Percentiles rank a stretch among this genome's conserved stretches.
These are phyloP conservation scores for Hortaea sp. DNA, from an alignment of 2,329 filamentous ascomycete species.

Conservation along the genomic window DNA sequence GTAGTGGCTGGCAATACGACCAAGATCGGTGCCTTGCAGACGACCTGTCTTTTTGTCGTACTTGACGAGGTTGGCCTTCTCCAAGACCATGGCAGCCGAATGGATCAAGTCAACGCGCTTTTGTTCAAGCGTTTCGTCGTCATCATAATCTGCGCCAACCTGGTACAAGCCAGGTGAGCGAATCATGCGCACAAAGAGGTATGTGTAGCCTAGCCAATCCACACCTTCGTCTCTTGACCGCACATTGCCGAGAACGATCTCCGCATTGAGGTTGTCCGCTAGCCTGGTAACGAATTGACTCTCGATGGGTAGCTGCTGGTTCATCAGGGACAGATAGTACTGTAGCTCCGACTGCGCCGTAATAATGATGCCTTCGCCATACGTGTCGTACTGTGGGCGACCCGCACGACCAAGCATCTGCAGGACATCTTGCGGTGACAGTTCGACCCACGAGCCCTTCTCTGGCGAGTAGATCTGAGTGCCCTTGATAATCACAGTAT, in stretches of 20 bases:
- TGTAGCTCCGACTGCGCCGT: conserved; percentile 91
- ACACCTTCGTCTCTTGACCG: conserved; percentile 88
- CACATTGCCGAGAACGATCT: conserved; percentile 89
- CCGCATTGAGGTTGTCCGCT: conserved; percentile 92
- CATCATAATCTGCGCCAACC: conserved; percentile 89
- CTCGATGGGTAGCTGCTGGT: conserved; percentile 95
- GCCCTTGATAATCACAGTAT: conserved; percentile 98
- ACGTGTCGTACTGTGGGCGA: conserved; percentile 92
- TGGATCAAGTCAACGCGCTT: conserved; percentile 96
- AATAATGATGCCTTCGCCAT: conserved; percentile 97
- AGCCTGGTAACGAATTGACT: conserved; percentile 89
- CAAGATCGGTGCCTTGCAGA: conserved; percentile 84
- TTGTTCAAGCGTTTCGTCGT: conserved; percentile 84
- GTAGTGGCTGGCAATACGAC: conserved; percentile 93
- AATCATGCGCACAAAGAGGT: conserved; percentile 95
- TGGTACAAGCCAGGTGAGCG: conserved; percentile 90
- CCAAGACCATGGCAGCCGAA: conserved; percentile 77
- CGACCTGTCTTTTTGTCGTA: conserved; percentile 91
- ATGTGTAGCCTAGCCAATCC: conserved; percentile 98
- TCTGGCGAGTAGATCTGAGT: conserved; percentile 97
- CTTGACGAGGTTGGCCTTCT: conserved; percentile 80
- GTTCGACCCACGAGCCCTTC: conserved; percentile 95
- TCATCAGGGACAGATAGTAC: conserved; percentile 92
- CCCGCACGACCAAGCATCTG: conserved; percentile 98
- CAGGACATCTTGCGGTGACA: conserved; percentile 93